These are phyloP conservation scores for Cyberlindnera suaveolens DNA, from an alignment of 805 yeast species.

Conservation along the genomic window DNA sequence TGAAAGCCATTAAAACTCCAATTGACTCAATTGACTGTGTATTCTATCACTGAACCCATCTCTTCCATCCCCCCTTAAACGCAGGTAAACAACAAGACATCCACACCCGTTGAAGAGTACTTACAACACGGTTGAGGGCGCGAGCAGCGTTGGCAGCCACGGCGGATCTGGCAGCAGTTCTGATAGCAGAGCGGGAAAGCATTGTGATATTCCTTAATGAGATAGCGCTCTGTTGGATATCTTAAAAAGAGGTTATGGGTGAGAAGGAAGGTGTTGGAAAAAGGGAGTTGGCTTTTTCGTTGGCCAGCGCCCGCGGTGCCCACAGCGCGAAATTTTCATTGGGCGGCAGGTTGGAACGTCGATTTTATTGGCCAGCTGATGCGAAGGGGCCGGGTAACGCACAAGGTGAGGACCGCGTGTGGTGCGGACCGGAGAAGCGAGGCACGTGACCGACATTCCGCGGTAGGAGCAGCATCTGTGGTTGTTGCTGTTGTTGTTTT, in stretches of 20 bases:
- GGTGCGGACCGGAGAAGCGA: too few relatives aligned
- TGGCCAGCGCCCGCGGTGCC: neutral
- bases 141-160: constrained; percentile 47
- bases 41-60: too few relatives aligned
- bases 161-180: constrained; percentile 80
- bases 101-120: constrained; percentile 20
- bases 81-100: neutral
- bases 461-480: too few relatives aligned
- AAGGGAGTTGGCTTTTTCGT: constrained; percentile 4
- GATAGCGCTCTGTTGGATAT: constrained; percentile 2
- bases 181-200: constrained; percentile 85
- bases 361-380: neutral
- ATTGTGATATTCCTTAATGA: constrained; percentile 28
- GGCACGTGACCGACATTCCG: too few relatives aligned
- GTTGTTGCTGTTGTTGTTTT: too few relatives aligned
- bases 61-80: neutral
- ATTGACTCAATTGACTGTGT: too few relatives aligned
- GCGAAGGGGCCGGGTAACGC: neutral
- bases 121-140: constrained; percentile 32
- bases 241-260: constrained; percentile 1
- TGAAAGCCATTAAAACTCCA: too few relatives aligned
- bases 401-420: neutral
- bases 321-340: constrained; percentile 1
- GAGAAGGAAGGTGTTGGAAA: constrained; percentile 1
- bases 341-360: neutral